Evolutionary conservation across 129 eudicot genomes (phyloP), one percentile per base, ranked within the genome.

Genomic region (Pittosporum tobira): DNA sequence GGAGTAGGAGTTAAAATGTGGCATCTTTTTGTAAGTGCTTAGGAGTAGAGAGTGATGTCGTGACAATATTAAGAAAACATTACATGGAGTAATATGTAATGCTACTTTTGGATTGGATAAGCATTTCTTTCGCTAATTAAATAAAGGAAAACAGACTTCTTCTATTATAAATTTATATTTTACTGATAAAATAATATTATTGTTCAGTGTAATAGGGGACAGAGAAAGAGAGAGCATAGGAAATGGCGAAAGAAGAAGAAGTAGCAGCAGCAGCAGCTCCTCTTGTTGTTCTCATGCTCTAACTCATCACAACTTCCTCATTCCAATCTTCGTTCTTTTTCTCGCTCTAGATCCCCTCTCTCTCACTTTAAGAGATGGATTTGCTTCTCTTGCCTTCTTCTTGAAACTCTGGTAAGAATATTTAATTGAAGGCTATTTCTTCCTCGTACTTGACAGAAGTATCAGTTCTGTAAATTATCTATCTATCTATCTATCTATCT

Each of bases 61-160:
- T n/a, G n/a, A n/a, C n/a, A n/a, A n/a, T n/a, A n/a, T n/a, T n/a
- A n/a, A n/a, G n/a, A n/a, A n/a, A n/a, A n/a, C n/a, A n/a, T n/a
- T 34, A 6, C 10, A 34, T 5, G 13, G 13, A 68, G 62, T 60
- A 48, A 62, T 68, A 74, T 60, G 68, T 63, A 69, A 64, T 64
- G 73, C 77, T 76, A 70, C 68, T 65, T 71, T 71, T 71, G 74
- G 74, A 77, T 71, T 77, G 74, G 74, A 75, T 77, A 77, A 73
- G 74, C 77, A 63, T 77, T 77, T 71, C 71, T 67, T 67, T 56
- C 82, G 31, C 62, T 73, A 71, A 71, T 71, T 65, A 66, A 71
- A 76, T 66, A 22, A 67, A 58, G 66, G 34, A 62, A 65, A 63
- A 38, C 64, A 63, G 66, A 49, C 50, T 56, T 63, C 42, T 6